phyloP scores from a whole-genome alignment of 2,329 filamentous ascomycete species.

The Fusarium irregulare region DNA sequence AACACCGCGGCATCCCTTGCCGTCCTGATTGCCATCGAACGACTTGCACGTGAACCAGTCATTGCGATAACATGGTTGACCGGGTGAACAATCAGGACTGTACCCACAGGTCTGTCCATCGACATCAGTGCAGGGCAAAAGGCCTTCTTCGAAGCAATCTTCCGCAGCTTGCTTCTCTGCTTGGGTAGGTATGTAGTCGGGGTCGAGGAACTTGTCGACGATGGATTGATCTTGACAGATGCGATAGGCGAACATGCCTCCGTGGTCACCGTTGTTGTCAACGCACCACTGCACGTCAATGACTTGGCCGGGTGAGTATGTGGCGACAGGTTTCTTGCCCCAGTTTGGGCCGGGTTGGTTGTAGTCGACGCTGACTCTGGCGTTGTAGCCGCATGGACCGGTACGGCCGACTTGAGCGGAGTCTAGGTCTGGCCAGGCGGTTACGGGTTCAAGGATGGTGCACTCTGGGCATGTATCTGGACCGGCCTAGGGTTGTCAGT shows the following conservation, averaged over 20 bases:
- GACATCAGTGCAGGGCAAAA: slow-evolving; percentile 62
- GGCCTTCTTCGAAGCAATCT: slow-evolving; percentile 61
- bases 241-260: slow-evolving; percentile 67
- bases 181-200: slow-evolving; percentile 60
- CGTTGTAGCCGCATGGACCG: slow-evolving; percentile 66
- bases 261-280: slow-evolving; percentile 67
- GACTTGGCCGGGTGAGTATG: slow-evolving; percentile 58
- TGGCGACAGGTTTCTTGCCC: slow-evolving; percentile 57
- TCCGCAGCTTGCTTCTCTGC: slow-evolving; percentile 65
- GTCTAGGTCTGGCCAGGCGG: slow-evolving; percentile 61
- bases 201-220: slow-evolving; percentile 61
- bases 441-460: slow-evolving; percentile 64
- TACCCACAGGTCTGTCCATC: slow-evolving; percentile 61
- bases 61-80: slow-evolving; percentile 59
- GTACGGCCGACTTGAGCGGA: slow-evolving; percentile 59
- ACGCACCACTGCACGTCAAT: slow-evolving; percentile 66
- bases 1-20: slow-evolving; percentile 59
- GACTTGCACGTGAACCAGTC: slow-evolving; percentile 67
- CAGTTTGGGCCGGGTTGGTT: slow-evolving; percentile 59
- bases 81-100: slow-evolving; percentile 59
- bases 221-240: slow-evolving; percentile 64
- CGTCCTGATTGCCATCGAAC: slow-evolving; percentile 48
- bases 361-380: slow-evolving; percentile 64
- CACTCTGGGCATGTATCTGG: slow-evolving; percentile 65
- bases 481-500: slow-evolving; percentile 52